Conservation (phyloP, 1,139 yeast genomes). For the Saccharomycopsis hybrid region DNA sequence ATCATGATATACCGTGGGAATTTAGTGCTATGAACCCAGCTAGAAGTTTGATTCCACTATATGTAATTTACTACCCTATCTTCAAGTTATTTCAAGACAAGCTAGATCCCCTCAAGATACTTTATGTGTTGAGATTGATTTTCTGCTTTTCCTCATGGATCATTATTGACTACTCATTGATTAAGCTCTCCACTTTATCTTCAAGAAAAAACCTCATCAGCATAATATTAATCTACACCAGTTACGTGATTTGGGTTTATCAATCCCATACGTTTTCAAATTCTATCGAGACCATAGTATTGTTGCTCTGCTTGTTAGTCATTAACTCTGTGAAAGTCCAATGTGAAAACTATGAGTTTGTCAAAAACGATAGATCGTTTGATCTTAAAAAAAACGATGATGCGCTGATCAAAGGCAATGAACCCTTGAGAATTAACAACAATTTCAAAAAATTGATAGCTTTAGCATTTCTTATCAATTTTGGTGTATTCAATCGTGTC, state of each 20-base stretch:
- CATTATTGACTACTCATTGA: slow-evolving; percentile 44
- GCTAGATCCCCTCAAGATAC: slow-evolving; percentile 38
- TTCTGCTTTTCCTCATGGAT: slow-evolving; percentile 55
- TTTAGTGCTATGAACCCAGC: slow-evolving; percentile 54
- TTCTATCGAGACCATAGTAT: slow-evolving; percentile 68
- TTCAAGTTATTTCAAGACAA: slow-evolving; percentile 26
- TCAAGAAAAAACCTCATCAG: slow-evolving; percentile 57
- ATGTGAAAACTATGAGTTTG: slow-evolving; percentile 27
- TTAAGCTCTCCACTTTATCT: slow-evolving; percentile 23
- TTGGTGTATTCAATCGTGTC: slow-evolving; percentile 79
- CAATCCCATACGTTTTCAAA: slow-evolving; percentile 90
- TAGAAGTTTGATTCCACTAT: slow-evolving; percentile 67
- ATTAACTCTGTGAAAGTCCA: slow-evolving; percentile 38
- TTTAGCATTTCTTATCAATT: slow-evolving; percentile 48
- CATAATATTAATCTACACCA: slow-evolving; percentile 59
- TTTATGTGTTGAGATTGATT: slow-evolving; percentile 54
- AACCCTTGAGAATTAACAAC: neutral
- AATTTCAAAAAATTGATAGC: slow-evolving; percentile 20
- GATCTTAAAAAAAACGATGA: slow-evolving; percentile 5
- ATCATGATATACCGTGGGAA: slow-evolving; percentile 70
- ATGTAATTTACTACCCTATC: slow-evolving; percentile 66
- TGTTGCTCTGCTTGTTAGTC: slow-evolving; percentile 48
- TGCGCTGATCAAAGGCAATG: neutral
- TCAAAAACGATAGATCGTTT: slow-evolving; percentile 14
- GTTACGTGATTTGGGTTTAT: slow-evolving; percentile 72